Evolutionary conservation across 2,329 filamentous ascomycete species (phyloP), one percentile per base, ranked within the genome.

Genomic region (Venturia asperata): DNA sequence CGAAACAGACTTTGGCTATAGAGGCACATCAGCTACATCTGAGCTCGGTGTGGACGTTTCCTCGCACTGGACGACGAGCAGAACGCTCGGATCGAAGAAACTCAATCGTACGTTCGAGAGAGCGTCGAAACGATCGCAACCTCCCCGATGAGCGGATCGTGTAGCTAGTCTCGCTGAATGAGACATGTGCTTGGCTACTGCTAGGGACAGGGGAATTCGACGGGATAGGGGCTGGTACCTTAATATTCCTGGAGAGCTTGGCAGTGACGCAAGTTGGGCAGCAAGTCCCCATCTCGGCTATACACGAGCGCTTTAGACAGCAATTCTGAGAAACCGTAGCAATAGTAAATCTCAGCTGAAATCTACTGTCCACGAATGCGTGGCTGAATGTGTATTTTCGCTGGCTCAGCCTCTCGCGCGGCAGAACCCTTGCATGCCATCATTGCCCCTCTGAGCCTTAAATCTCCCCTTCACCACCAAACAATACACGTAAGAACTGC

Each of bases 381-480:
- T 58, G 52, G 52, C 52, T 58, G 52, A 7, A 9, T n/a, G 30
- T n/a, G 15, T 52, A 10, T 27, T 47, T n/a, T 11, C 42, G 42
- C 17, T 52, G n/a, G 47, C 47, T 52, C 47, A 52, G 47, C 47
- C 52, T 58, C 30, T 34, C 49, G 11, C 15, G 15, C 52, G 27
- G 52, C 52, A 9, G 21, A 34, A n/a, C 52, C 52, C 30, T 34
- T 56, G 49, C 49, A n/a, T 1, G 1, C 30, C 30, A 34, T 34
- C 30, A 21, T 58, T 58, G 52, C 52, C 52, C 52, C 52, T 58
- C 52, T n/a, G 52, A 58, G 52, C 52, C 52, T 52, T 52, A 21
- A 52, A 52, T 52, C 47, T 52, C 47, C 47, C 13, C 30, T 15
- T 15, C 9, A 27, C 21, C 21, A 27, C 47, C 15, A 34, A 6